Evolutionary conservation across 2,329 filamentous ascomycete species (phyloP), one percentile per base, ranked within the genome.

Genomic region (Paraphoma chrysanthemicola): DNA sequence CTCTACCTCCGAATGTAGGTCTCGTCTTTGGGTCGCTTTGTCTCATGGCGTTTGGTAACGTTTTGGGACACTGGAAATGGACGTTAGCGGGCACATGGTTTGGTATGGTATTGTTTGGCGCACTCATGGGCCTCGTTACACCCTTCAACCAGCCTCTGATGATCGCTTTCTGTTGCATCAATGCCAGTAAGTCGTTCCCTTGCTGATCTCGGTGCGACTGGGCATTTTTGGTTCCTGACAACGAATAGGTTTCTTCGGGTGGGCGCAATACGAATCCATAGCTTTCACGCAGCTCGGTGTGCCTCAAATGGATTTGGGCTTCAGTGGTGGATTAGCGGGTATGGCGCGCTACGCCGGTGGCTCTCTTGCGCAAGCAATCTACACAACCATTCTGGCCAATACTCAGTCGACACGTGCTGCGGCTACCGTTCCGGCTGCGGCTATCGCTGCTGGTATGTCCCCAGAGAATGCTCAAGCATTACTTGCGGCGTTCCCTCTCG

Each of bases 81-180:
- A 79, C 80, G 23, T 63, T 83, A 31, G 79, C 76, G 1, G 77
- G 68, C 0, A 77, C 79, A 0, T 76, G 79, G 30, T 76, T 77
- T 31, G 64, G 82, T 18, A 83, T 83, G 81, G 80, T 81, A 6
- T 56, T 83, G 1, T 83, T 82, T 52, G 81, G 81, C 1, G 78
- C 76, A 0, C 60, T 83, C 16, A 64, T 83, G 49, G 81, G 77
- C 0, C 63, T 82, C 3, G 78, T 72, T 0, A 82, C 74, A 1
- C 81, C 82, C 0, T 68, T 74, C 39, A 78, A 80, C 42, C 79
- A 81, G 63, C 78, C 77, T 2, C 70, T 79, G 50, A 80, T 81
- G 69, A 80, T 82, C 51, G 81, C 79, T 0, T 82, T 83, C 50
- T 71, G 79, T 17, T 82, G 82, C 62, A 72, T 83, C 14, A 67